A percentile compares a stretch with the other conserved stretches of the same genome.
phyloP scores from a whole-genome alignment of 768 basidiomycete species.

The Tylopilus sp. region DNA sequence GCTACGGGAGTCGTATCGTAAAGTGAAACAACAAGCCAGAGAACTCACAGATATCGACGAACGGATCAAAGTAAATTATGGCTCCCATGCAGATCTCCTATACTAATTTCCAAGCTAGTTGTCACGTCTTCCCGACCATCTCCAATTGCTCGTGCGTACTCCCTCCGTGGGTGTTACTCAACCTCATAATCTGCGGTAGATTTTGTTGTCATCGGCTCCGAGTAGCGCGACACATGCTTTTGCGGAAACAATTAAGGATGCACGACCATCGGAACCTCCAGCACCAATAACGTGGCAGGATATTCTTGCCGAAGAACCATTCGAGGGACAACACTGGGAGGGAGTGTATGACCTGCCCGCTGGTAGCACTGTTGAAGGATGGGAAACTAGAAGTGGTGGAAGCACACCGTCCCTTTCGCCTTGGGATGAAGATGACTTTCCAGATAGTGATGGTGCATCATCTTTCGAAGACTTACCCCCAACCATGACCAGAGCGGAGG shows the following conservation, averaged over 20 bases:
- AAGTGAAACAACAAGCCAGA: conserved; percentile 48
- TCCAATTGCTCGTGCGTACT: conserved; percentile 63
- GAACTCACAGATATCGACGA: conserved; percentile 60
- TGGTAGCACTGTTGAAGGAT: conserved; percentile 43
- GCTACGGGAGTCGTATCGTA: conserved; percentile 48
- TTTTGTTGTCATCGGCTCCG: conserved; percentile 55
- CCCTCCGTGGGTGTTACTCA: background rate
- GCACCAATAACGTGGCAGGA: conserved; percentile 65
- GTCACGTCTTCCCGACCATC: conserved; percentile 63
- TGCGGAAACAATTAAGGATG: conserved; percentile 53
- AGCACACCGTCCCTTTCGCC: conserved; percentile 70
- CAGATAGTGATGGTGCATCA: conserved; percentile 15
- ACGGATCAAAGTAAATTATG: conserved; percentile 56
- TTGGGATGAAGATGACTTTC: conserved; percentile 49
- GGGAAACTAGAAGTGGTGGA: conserved; percentile 47
- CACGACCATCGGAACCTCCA: conserved; percentile 22
- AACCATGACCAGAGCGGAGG: background rate
- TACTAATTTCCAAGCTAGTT: conserved; percentile 33
- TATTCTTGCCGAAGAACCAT: conserved; percentile 80
- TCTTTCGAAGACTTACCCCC: conserved; percentile 16
- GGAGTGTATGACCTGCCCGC: conserved; percentile 57
- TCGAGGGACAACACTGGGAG: conserved; percentile 85
- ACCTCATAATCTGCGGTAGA: conserved; percentile 35
- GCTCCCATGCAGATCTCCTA: background rate
- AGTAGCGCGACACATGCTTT: conserved; percentile 44